A percentile compares a stretch with the other conserved stretches of the same genome.
phyloP scores from a whole-genome alignment of 345 rosid species.

The Pugionium dolabratum region DNA sequence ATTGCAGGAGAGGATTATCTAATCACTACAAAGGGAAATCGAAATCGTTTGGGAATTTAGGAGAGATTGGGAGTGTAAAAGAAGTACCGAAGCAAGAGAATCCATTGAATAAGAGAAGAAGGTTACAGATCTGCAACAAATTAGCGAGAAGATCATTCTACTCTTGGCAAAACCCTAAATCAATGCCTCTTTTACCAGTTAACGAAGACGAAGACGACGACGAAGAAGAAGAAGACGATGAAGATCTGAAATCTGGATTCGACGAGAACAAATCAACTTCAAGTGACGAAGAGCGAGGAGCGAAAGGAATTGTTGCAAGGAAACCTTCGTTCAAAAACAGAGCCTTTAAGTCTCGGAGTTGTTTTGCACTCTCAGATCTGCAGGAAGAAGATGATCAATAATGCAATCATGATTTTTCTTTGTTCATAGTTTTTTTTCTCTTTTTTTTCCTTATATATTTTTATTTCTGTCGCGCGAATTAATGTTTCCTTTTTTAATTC shows the following conservation, averaged over 20 bases:
- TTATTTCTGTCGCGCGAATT: conserved; percentile 28
- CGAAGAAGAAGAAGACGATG: conserved; percentile 23
- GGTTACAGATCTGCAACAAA: conserved; percentile 59
- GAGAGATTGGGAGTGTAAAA: conserved; percentile 57
- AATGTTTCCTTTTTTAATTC: conserved; percentile 29
- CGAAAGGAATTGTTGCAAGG: conserved; percentile 1
- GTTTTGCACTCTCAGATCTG: conserved; percentile 70
- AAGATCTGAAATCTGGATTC: conserved; percentile 33
- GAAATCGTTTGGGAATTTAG: conserved; percentile 70
- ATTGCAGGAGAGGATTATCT: conserved; percentile 73
- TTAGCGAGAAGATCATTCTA: conserved; percentile 55
- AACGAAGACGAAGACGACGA: conserved; percentile 48
- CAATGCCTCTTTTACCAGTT: conserved; percentile 77
- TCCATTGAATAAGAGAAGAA: conserved; percentile 75
- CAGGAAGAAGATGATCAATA: conserved; percentile 48
- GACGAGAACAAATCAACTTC: conserved; percentile 35
- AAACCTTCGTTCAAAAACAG: conserved; percentile 36
- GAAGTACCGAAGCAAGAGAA: conserved; percentile 78
- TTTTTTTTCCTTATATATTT: conserved; percentile 2
- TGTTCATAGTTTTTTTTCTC: conserved; percentile 35
- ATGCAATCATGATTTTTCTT: conserved; percentile 29
- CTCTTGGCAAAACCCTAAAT: conserved; percentile 64
- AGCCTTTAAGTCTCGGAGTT: conserved; percentile 56
- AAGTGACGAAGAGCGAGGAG: conserved; percentile 22
- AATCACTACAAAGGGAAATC: conserved; percentile 83